Evolutionary conservation across 495 filamentous ascomycete species (phyloP).

Genomic region (Penicillium paradoxum): DNA sequence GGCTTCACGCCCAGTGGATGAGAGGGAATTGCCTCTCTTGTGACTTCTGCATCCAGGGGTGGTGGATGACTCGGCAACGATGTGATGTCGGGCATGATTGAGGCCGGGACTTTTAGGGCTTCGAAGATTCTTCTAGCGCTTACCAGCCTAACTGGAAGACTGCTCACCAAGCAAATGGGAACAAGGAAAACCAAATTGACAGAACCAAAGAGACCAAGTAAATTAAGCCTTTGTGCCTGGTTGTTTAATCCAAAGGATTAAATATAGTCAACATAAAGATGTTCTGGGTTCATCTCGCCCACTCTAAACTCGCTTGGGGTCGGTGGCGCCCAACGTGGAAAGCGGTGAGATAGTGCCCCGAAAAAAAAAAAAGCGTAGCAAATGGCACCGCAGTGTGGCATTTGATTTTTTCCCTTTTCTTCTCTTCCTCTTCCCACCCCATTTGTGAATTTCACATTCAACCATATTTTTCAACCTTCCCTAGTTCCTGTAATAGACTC

Average conservation of each 20-base stretch:
- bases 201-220: background rate
- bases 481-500: slow-evolving; percentile 30
- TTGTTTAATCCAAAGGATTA: background rate
- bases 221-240: background rate
- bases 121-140: slow-evolving; percentile 18
- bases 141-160: background rate
- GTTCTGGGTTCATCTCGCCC: background rate
- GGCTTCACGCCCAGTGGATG: slow-evolving; percentile 89
- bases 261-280: background rate
- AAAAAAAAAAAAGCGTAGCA: slow-evolving; percentile 35
- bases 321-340: slow-evolving; percentile 4
- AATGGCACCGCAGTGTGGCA: slow-evolving; percentile 20
- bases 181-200: background rate
- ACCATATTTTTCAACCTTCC: slow-evolving; percentile 19
- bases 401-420: slow-evolving; percentile 33
- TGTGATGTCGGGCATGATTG: slow-evolving; percentile 32
- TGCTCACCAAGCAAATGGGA: slow-evolving; percentile 3
- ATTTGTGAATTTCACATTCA: slow-evolving; percentile 32
- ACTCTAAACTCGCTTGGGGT: slow-evolving; percentile 7
- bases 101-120: slow-evolving; percentile 24
- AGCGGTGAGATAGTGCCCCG: slow-evolving; percentile 19
- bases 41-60: slow-evolving; percentile 15
- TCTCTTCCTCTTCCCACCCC: slow-evolving; percentile 34
- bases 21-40: slow-evolving; percentile 51
- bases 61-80: slow-evolving; percentile 20